Conservation (phyloP, 2,329 filamentous ascomycete species). For the Fusarium tanahbumbuense region DNA sequence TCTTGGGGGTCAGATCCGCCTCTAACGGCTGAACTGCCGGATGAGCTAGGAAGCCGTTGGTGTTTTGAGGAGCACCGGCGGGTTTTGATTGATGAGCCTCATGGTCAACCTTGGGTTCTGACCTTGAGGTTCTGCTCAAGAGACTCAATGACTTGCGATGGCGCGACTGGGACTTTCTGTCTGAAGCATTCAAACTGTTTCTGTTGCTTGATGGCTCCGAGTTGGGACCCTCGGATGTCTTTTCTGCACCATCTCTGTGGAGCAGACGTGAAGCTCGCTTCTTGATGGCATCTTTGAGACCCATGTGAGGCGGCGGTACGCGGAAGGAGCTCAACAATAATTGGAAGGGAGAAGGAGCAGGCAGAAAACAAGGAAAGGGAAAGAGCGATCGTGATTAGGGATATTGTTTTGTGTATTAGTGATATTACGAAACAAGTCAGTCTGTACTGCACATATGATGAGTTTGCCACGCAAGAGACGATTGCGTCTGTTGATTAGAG, state of each 20-base stretch:
- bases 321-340: neutral
- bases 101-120: neutral
- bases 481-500: neutral
- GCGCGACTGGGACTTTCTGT: neutral
- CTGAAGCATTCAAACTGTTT: neutral
- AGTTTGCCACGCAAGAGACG: neutral
- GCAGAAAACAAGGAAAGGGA: neutral
- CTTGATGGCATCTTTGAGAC: conserved; percentile 35
- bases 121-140: conserved; percentile 16
- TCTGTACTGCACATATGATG: no score
- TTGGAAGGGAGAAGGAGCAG: neutral
- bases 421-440: conserved; percentile 1
- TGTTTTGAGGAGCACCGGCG: neutral
- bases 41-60: conserved; percentile 20
- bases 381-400: neutral
- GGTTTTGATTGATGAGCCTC: neutral
- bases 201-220: conserved; percentile 1
- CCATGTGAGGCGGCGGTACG: conserved; percentile 18
- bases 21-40: conserved; percentile 32
- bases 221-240: neutral
- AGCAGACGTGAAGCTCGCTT: conserved; percentile 37
- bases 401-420: conserved; percentile 11
- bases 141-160: conserved; percentile 28
- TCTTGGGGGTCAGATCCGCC: conserved; percentile 20
- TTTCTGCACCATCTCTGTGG: neutral